These are phyloP conservation scores for Kodamaea kaohsiungensis DNA, from an alignment of 805 yeast genomes.

Conservation along the genomic window DNA sequence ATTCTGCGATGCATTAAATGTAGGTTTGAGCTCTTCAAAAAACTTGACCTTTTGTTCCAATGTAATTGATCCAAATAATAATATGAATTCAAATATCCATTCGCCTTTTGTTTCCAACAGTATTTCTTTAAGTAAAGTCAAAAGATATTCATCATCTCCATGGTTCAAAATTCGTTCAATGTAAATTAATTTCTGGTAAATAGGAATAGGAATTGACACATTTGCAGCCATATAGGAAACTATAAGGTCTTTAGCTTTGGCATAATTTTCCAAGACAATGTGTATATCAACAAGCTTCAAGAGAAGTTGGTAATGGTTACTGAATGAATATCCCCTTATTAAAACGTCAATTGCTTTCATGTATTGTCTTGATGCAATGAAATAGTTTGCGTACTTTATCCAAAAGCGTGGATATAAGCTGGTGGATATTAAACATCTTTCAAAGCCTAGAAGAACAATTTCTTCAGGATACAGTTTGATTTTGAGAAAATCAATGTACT, in stretches of 20 bases:
- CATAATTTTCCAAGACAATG: conserved; percentile 33
- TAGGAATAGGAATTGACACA: conserved; percentile 29
- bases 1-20: conserved; percentile 11
- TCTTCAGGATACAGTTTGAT: conserved; percentile 24
- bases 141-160: conserved; percentile 25
- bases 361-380: conserved; percentile 24
- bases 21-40: conserved; percentile 23
- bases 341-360: conserved; percentile 43
- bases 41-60: conserved; percentile 20
- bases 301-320: conserved; percentile 30
- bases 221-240: conserved; percentile 26
- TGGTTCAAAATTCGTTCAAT: conserved; percentile 38
- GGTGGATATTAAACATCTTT: conserved; percentile 49
- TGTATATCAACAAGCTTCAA: conserved; percentile 47
- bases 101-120: conserved; percentile 34
- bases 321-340: conserved; percentile 32
- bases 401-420: conserved; percentile 50
- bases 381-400: conserved; percentile 50
- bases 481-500: conserved; percentile 58
- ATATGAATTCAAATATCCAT: conserved; percentile 35
- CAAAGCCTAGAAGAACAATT: conserved; percentile 38
- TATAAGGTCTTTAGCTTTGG: conserved; percentile 39
- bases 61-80: conserved; percentile 22
- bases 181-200: conserved; percentile 44
- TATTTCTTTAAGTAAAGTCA: conserved; percentile 28